Percentiles rank a stretch among this genome's conserved stretches.
Evolutionary conservation across 2,329 filamentous ascomycete genomes (phyloP).

Genomic region (Diplocarpon rosae): DNA sequence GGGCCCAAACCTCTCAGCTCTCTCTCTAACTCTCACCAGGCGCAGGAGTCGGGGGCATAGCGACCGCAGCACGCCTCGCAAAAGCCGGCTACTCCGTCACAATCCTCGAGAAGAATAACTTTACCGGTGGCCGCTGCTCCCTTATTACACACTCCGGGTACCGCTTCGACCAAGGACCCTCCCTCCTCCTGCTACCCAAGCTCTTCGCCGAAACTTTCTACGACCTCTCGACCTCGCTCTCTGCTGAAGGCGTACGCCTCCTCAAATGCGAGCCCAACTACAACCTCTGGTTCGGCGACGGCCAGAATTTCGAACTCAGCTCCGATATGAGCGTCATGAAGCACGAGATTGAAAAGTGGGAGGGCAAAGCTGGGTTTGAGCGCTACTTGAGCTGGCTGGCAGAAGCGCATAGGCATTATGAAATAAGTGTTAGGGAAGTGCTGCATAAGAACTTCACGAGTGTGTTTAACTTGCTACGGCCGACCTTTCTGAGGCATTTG

Average conservation of each 20-base stretch:
- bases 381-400: slow-evolving; percentile 56
- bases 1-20: too few relatives aligned
- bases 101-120: slow-evolving; percentile 66
- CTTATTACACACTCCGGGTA: slow-evolving; percentile 49
- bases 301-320: slow-evolving; percentile 49
- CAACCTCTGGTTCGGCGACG: slow-evolving; percentile 62
- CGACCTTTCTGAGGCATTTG: slow-evolving; percentile 46
- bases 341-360: slow-evolving; percentile 57
- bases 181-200: slow-evolving; percentile 58
- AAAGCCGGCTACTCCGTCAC: slow-evolving; percentile 62
- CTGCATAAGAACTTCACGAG: slow-evolving; percentile 56
- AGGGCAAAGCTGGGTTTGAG: slow-evolving; percentile 59
- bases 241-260: slow-evolving; percentile 54
- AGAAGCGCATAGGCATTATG: slow-evolving; percentile 60
- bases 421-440: slow-evolving; percentile 54
- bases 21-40: slow-evolving; percentile 32
- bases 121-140: slow-evolving; percentile 61
- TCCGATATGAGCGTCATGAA: slow-evolving; percentile 65
- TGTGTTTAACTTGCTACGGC: slow-evolving; percentile 44
- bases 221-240: slow-evolving; percentile 56
- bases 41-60: slow-evolving; percentile 60
- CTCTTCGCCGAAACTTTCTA: slow-evolving; percentile 59
- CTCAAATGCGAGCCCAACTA: slow-evolving; percentile 69
- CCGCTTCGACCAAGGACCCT: slow-evolving; percentile 68
- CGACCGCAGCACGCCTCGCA: slow-evolving; percentile 60